phyloP scores from a whole-genome alignment of 1,139 yeast species.

The Blastobotrys buckinghamii region DNA sequence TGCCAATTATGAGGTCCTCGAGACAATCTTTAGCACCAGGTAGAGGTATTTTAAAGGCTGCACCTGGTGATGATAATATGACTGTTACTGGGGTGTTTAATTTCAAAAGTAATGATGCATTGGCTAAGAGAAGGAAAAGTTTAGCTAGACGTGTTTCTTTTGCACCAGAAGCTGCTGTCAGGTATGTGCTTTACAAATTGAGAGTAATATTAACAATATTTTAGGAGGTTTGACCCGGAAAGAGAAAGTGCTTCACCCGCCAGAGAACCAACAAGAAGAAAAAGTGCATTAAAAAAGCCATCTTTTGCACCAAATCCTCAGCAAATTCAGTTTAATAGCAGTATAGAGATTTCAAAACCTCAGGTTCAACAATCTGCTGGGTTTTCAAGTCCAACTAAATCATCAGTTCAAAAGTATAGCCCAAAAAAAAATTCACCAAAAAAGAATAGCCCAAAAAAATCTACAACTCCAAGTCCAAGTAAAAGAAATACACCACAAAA shows the following conservation, averaged over 20 bases:
- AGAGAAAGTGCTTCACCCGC: conserved; percentile 9
- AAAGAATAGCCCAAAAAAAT: background rate
- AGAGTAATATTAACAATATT: background rate
- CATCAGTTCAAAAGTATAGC: background rate
- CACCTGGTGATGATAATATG: conserved; percentile 15
- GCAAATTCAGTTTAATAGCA: no score
- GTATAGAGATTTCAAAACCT: no score
- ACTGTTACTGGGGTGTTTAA: conserved; percentile 14
- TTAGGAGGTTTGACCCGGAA: conserved; percentile 9
- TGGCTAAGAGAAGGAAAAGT: conserved; percentile 9
- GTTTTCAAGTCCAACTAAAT: background rate
- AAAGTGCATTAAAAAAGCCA: conserved; percentile 7
- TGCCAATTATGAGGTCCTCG: conserved; percentile 11
- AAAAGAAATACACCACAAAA: background rate
- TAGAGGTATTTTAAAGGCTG: conserved; percentile 16
- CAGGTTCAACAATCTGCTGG: background rate
- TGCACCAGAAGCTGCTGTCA: conserved; percentile 14
- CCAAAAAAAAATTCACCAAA: conserved; percentile 1
- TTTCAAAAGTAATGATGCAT: conserved; percentile 3
- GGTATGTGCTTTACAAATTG: conserved; percentile 12
- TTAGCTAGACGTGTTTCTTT: conserved; percentile 12
- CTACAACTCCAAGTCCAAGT: background rate
- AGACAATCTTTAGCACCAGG: conserved; percentile 14
- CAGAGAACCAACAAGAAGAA: conserved; percentile 7
- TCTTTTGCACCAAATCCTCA: conserved; percentile 1